These are phyloP conservation scores for Penicilliopsis zonata DNA, from an alignment of 495 filamentous ascomycete species.

Conservation along the genomic window DNA sequence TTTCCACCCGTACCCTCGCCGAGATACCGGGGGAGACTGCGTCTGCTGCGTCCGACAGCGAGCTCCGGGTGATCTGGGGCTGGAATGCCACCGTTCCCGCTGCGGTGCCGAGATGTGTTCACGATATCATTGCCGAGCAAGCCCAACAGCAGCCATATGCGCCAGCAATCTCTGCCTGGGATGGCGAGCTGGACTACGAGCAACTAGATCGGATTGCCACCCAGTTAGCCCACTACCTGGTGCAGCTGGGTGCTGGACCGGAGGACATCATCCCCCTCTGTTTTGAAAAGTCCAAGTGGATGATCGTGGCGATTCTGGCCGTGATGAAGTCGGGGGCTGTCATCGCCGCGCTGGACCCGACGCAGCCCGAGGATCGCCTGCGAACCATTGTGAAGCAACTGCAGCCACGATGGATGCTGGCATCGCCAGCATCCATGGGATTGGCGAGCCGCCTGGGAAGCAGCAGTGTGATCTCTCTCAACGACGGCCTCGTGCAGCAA, in stretches of 20 bases:
- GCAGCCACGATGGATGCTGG: constrained; percentile 12
- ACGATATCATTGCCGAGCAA: constrained; percentile 8
- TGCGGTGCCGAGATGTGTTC: constrained; percentile 6
- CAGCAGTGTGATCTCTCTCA: too few species aligned
- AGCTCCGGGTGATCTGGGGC: constrained; percentile 8
- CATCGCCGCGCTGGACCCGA: constrained; percentile 2
- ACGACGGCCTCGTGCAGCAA: too few species aligned
- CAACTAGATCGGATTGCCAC: constrained; percentile 10
- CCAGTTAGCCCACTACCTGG: constrained; percentile 18
- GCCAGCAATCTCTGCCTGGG: constrained; percentile 20
- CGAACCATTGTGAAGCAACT: constrained; percentile 6
- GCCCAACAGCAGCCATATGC: constrained; percentile 2
- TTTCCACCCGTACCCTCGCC: neutral
- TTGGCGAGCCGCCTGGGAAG: too few species aligned
- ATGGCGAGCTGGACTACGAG: constrained; percentile 18
- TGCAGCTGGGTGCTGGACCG: constrained; percentile 17
- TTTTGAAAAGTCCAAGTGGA: constrained; percentile 36
- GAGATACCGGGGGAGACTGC: too few species aligned
- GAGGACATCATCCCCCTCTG: constrained; percentile 26
- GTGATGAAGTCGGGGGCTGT: constrained; percentile 38
- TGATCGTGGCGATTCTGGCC: constrained; percentile 35
- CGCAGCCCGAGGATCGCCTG: constrained; percentile 2
- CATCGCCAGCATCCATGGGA: too few species aligned
- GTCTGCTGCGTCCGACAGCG: too few species aligned
- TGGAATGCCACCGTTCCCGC: constrained; percentile 11